Evolutionary conservation across 768 basidiomycete genomes (phyloP).

Genomic region (Multifurca ochricompacta): DNA sequence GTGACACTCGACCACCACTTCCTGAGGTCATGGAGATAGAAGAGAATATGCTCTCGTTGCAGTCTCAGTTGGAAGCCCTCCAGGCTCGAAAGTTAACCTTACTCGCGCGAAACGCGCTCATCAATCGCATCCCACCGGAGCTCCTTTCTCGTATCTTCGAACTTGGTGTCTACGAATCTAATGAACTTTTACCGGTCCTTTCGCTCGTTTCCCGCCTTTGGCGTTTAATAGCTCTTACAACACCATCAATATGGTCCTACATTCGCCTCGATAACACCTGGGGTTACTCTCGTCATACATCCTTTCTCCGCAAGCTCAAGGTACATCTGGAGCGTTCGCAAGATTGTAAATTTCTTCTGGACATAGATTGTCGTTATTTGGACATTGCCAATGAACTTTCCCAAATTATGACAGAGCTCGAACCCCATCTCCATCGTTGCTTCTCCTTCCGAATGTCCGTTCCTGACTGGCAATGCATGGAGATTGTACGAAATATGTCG

Average conservation of each 20-base stretch:
- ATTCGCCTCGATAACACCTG: conserved; percentile 25
- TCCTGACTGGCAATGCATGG: conserved; percentile 26
- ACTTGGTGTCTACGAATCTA: conserved; percentile 25
- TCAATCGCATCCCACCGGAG: conserved; percentile 25
- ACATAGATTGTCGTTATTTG: conserved; percentile 26
- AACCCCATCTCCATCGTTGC: conserved; percentile 27
- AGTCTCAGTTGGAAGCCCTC: conserved; percentile 23
- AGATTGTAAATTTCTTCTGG: conserved; percentile 25
- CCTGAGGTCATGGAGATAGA: conserved; percentile 25
- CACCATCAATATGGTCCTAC: conserved; percentile 27
- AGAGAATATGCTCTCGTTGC: conserved; percentile 23
- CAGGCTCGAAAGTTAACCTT: conserved; percentile 21
- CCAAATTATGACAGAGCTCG: conserved; percentile 23
- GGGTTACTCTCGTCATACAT: conserved; percentile 22
- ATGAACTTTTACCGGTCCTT: conserved; percentile 21
- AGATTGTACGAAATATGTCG: conserved; percentile 21
- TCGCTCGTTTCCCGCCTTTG: conserved; percentile 27
- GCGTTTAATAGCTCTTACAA: conserved; percentile 24
- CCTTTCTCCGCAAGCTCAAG: conserved; percentile 25
- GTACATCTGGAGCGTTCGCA: conserved; percentile 25
- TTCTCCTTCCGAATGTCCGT: conserved; percentile 27
- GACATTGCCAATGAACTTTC: conserved; percentile 22
- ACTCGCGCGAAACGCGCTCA: conserved; percentile 24
- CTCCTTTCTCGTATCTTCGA: conserved; percentile 28
- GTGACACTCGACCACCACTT: conserved; percentile 24